Evolutionary conservation across 805 yeast genomes (phyloP).

Genomic region (Wickerhamomyces ciferrii): DNA sequence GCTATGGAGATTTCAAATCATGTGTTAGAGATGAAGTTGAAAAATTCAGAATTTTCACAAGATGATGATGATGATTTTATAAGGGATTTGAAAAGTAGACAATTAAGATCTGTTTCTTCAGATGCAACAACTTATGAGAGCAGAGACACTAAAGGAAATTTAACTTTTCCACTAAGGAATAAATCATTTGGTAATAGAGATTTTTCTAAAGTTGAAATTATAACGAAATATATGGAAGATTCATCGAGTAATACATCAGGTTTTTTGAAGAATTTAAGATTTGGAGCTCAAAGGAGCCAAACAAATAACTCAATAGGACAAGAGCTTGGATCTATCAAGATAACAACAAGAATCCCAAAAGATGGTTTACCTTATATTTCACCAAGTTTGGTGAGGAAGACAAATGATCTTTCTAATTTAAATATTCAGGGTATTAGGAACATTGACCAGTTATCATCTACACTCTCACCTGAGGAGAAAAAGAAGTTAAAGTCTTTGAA

Average conservation of each 20-base stretch:
- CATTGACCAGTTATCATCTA: slow-evolving; percentile 22
- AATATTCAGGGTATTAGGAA: slow-evolving; percentile 29
- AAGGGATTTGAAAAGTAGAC: background rate
- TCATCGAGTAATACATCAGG: background rate
- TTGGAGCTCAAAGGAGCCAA: background rate
- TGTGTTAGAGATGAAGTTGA: slow-evolving; percentile 7
- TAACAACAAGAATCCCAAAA: slow-evolving; percentile 25
- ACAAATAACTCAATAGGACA: background rate
- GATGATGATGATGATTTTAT: slow-evolving; percentile 5
- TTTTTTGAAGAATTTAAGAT: background rate
- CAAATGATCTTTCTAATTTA: slow-evolving; percentile 27
- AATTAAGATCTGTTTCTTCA: too few relatives aligned
- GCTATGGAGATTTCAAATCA: slow-evolving; percentile 14
- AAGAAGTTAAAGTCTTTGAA: slow-evolving; percentile 20
- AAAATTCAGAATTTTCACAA: background rate
- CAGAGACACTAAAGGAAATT: too few relatives aligned
- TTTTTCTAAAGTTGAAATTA: slow-evolving; percentile 12
- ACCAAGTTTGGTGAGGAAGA: slow-evolving; percentile 30
- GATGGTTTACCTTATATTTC: slow-evolving; percentile 31
- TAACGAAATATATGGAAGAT: slow-evolving; percentile 2
- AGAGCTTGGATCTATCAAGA: slow-evolving; percentile 25
- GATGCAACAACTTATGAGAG: too few relatives aligned
- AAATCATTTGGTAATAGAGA: slow-evolving; percentile 10
- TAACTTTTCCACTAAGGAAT: slow-evolving; percentile 9
- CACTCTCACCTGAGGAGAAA: slow-evolving; percentile 24